Base-by-base conservation (phyloP, 2,329 filamentous ascomycete species). In the Talaromyces verruculosus region DNA sequence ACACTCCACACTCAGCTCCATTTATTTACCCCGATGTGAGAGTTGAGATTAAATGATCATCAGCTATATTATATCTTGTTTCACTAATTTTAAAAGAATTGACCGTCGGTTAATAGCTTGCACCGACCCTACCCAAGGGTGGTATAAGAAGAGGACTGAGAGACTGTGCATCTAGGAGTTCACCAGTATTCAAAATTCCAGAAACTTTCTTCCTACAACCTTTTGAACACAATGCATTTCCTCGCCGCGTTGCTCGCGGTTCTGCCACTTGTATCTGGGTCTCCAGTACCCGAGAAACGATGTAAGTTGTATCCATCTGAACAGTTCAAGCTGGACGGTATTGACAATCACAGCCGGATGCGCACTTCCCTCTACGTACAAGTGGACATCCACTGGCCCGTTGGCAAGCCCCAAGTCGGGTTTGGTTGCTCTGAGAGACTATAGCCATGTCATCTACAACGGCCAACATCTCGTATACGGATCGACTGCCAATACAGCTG, bases 401-500 rank as follows among this genome's bases (percentile, higher is more conserved):
- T 78, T 89, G 7, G 84, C 85, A 1, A 71, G 77, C 4, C 86
- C 87, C 0, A 82, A 83, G 69, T 77, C 77, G 0, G 85, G 85
- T 19, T 86, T 84, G 84, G 79, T 76, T 2, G 79, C 85, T 3
- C 80, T 90, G 70, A 90, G 90, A 72, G 88, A 90, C 76, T 89
- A 89, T 76, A 87, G 84, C 30, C 72, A 74, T 62, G 83, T 82
- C 25, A 72, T 77, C 1, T 86, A 86, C 79, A 85, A 89, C 39
- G 84, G 82, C 63, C 72, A 87, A 73, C 80, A 88, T 68, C 81
- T 89, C 7, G 87, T 89, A 3, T 90, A 89, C 71, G 87, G 78
- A 1, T 83, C 85, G 0, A 80, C 73, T 66, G 79, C 82, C 70
- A 78, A 83, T 69, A 70, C 72, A 0, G 78, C 78, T 1, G 72